Evolutionary conservation across 2,329 filamentous ascomycete genomes (phyloP).

Genomic region (Fusarium algeriense): DNA sequence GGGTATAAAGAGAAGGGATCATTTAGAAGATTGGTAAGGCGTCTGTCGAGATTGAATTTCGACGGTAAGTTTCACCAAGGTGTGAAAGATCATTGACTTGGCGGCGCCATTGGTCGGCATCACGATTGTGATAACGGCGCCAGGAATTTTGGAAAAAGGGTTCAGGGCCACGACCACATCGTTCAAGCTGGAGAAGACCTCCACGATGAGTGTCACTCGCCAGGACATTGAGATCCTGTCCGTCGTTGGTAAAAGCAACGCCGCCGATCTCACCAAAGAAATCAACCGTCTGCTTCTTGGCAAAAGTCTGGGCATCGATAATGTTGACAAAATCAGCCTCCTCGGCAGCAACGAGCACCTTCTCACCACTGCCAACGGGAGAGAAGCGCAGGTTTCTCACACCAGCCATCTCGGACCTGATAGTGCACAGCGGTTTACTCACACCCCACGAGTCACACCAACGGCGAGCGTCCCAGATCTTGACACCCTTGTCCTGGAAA

Average conservation of each 20-base stretch:
- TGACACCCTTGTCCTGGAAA: conserved; percentile 79
- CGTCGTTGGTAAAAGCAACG: conserved; percentile 74
- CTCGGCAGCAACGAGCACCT: conserved; percentile 78
- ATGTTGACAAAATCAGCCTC: conserved; percentile 80
- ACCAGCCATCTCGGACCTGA: conserved; percentile 75
- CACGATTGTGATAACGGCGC: conserved; percentile 18
- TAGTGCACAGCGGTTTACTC: conserved; percentile 62
- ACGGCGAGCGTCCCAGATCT: conserved; percentile 81
- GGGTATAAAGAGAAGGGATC: neutral
- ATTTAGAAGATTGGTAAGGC: conserved; percentile 32
- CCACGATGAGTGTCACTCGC: conserved; percentile 75
- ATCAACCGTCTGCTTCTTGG: conserved; percentile 76
- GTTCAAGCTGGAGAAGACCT: conserved; percentile 73
- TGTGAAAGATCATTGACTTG: conserved; percentile 12
- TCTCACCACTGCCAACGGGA: conserved; percentile 74
- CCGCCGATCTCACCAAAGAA: conserved; percentile 83
- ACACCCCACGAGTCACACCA: conserved; percentile 69
- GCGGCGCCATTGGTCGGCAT: conserved; percentile 25
- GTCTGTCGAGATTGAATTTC: conserved; percentile 34
- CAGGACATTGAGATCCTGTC: conserved; percentile 75
- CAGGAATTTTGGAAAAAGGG: conserved; percentile 40
- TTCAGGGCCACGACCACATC: conserved; percentile 51
- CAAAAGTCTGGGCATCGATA: conserved; percentile 75
- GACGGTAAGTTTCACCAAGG: conserved; percentile 30
- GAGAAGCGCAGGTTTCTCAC: conserved; percentile 79